Evolutionary conservation across 1,139 yeast genomes (phyloP).

Genomic region (Candida pseudoviswanathii): DNA sequence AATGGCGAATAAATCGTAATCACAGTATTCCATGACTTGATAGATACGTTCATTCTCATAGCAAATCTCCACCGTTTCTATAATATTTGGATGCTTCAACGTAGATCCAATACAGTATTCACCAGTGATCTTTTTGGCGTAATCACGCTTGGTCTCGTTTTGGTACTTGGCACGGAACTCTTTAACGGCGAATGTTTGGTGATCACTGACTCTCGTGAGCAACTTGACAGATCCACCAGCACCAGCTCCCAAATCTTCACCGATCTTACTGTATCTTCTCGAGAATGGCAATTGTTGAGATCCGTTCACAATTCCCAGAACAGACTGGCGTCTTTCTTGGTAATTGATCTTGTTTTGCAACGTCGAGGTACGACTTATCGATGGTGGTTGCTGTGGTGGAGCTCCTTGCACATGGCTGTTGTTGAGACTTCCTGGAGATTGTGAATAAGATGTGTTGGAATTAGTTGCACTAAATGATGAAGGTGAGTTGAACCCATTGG

Average conservation of each 20-base stretch:
- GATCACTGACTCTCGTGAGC: constrained; percentile 68
- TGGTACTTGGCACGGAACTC: constrained; percentile 82
- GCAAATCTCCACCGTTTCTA: constrained; percentile 88
- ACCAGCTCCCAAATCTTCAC: constrained; percentile 91
- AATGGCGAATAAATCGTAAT: constrained; percentile 88
- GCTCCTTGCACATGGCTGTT: neutral
- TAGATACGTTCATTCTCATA: constrained; percentile 85
- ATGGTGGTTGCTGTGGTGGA: constrained; percentile 15
- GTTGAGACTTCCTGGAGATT: constrained; percentile 29
- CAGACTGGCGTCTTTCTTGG: constrained; percentile 44
- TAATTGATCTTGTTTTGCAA: constrained; percentile 35
- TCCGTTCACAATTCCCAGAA: constrained; percentile 29
- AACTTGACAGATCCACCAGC: constrained; percentile 93
- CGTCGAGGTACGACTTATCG: constrained; percentile 30
- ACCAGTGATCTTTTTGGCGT: constrained; percentile 91
- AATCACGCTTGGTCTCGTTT: constrained; percentile 80
- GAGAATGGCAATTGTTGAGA: constrained; percentile 56
- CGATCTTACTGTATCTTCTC: constrained; percentile 77
- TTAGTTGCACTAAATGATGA: constrained; percentile 30
- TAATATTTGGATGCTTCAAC: constrained; percentile 84
- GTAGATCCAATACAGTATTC: constrained; percentile 96
- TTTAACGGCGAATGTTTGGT: constrained; percentile 83
- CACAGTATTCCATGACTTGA: constrained; percentile 96
- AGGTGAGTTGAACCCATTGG: constrained; percentile 4
- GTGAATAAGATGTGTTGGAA: constrained; percentile 35